A percentile compares a stretch with the other conserved stretches of the same genome.
Conservation (phyloP, 176 grass and related monocot species). For the Oryza meridionalis region DNA sequence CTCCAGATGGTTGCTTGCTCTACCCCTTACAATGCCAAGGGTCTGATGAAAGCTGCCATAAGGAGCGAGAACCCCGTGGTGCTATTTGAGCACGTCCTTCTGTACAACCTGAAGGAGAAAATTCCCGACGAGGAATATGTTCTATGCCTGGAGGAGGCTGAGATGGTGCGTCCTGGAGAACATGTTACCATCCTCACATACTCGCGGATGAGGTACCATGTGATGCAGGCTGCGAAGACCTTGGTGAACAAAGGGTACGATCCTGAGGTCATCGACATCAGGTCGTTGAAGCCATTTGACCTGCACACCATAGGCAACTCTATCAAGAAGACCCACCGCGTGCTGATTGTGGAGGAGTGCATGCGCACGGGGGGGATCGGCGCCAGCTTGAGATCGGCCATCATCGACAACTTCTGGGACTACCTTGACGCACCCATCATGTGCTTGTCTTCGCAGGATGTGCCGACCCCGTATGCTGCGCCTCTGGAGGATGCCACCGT, state of each 20-base stretch:
- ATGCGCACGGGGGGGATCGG: slow-evolving; percentile 91
- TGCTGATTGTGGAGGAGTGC: slow-evolving; percentile 92
- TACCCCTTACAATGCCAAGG: slow-evolving; percentile 90
- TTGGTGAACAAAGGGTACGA: slow-evolving; percentile 88
- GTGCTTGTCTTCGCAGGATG: slow-evolving; percentile 91
- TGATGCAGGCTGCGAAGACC: slow-evolving; percentile 83
- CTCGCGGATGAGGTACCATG: slow-evolving; percentile 90
- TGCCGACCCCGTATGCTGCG: slow-evolving; percentile 73
- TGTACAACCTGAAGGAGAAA: slow-evolving; percentile 91
- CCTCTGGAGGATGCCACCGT: slow-evolving; percentile 81
- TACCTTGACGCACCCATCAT: slow-evolving; percentile 82
- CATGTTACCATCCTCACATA: slow-evolving; percentile 87
- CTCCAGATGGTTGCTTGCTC: slow-evolving; percentile 98
- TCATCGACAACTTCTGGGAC: slow-evolving; percentile 94
- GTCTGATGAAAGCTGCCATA: slow-evolving; percentile 96
- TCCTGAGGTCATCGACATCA: slow-evolving; percentile 86
- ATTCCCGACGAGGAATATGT: slow-evolving; percentile 87
- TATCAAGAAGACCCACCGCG: slow-evolving; percentile 79
- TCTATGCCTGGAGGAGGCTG: slow-evolving; percentile 77
- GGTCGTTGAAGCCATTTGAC: slow-evolving; percentile 85
- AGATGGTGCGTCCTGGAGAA: slow-evolving; percentile 82
- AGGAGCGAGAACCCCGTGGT: slow-evolving; percentile 89
- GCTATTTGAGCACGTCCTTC: slow-evolving; percentile 82
- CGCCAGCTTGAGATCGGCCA: slow-evolving; percentile 73
- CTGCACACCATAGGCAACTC: slow-evolving; percentile 75